Base-by-base conservation (phyloP, 257 asterid genomes). In the Galeopsis tetrahit region DNA sequence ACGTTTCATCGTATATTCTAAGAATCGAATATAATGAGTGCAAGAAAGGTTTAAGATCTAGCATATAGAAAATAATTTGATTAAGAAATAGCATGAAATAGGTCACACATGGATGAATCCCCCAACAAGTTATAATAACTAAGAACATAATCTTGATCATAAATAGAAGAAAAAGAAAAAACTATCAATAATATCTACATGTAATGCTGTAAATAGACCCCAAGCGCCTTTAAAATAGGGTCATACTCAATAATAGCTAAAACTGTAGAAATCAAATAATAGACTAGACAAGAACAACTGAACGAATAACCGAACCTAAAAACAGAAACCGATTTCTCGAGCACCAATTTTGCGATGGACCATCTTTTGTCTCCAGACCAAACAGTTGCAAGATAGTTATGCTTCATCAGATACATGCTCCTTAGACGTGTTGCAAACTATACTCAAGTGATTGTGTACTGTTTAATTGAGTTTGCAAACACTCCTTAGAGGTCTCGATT, bases 141-240 rank as follows among this genome's bases (percentile, higher is more conserved):
- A 74, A 68, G 40, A 44, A 67, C 76, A 79, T 59, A 63, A 72
- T 64, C 74, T 77, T 53, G 66, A 72, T 65, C 68, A 62, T 75
- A 46, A 72, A 38, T 59, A n/a, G n/a, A 0, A 46, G 69, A 67
- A 51, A 40, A 58, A 42, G 40, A 51, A 21, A 17, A 31, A 66
- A 28, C 6, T 39, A 66, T 73, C 14, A 75, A 49, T 52, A 70
- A 40, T 74, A 79, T 71, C 79, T 74, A 75, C 79, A 80, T 62
- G 66, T 78, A 66, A 68, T 67, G 62, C 68, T 79, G 77, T 56
- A 70, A 74, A 69, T 61, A 69, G 57, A 66, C 72, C 77, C 78
- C 81, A 69, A 74, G 66, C 73, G 71, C 32, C 68, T 66, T 74
- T 15, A 15, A 59, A 71, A 64, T 38, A 77, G 74, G 72, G 68